These are phyloP conservation scores for Aspergillus niger DNA, from an alignment of 2,329 filamentous ascomycete genomes.

Conservation along the genomic window DNA sequence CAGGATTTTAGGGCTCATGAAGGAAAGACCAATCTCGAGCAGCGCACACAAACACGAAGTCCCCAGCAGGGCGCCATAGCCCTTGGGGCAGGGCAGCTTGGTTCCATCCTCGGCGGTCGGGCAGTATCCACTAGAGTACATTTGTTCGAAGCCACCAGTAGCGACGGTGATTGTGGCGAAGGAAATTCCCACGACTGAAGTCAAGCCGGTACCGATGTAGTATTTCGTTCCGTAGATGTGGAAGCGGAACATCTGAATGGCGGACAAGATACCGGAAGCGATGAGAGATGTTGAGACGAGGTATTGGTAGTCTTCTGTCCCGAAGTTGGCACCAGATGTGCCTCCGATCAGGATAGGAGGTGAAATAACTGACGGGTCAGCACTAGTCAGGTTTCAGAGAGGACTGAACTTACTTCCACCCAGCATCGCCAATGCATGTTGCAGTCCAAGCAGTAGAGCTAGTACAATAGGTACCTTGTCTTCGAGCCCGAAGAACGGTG, in stretches of 20 bases:
- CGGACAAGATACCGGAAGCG: conserved; percentile 65
- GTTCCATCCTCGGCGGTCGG: conserved; percentile 59
- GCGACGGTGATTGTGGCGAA: conserved; percentile 69
- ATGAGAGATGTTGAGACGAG: conserved; percentile 70
- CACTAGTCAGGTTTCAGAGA: not conserved
- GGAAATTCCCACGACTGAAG: conserved; percentile 68
- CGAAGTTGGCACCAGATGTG: conserved; percentile 59
- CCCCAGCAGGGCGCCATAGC: conserved; percentile 66
- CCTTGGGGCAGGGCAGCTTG: conserved; percentile 63
- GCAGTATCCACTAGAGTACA: conserved; percentile 67
- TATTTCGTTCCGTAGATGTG: conserved; percentile 65
- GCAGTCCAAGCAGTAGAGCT: conserved; percentile 67
- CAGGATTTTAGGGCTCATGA: conserved; percentile 61
- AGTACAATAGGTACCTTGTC: conserved; percentile 69
- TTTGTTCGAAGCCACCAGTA: conserved; percentile 62
- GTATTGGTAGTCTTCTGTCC: conserved; percentile 59
- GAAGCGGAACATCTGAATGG: conserved; percentile 67
- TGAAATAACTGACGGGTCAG: conserved; percentile 52
- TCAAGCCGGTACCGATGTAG: conserved; percentile 65
- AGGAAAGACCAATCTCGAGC: conserved; percentile 66
- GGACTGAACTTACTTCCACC: conserved; percentile 45
- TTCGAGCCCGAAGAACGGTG: conserved; percentile 70
- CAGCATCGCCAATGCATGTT: conserved; percentile 70
- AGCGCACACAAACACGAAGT: conserved; percentile 52
- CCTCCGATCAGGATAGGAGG: conserved; percentile 66